Percentiles rank a stretch among this genome's conserved stretches.
Conservation (phyloP, 2,329 filamentous ascomycete species). For the Lasiodiplodia citricola region DNA sequence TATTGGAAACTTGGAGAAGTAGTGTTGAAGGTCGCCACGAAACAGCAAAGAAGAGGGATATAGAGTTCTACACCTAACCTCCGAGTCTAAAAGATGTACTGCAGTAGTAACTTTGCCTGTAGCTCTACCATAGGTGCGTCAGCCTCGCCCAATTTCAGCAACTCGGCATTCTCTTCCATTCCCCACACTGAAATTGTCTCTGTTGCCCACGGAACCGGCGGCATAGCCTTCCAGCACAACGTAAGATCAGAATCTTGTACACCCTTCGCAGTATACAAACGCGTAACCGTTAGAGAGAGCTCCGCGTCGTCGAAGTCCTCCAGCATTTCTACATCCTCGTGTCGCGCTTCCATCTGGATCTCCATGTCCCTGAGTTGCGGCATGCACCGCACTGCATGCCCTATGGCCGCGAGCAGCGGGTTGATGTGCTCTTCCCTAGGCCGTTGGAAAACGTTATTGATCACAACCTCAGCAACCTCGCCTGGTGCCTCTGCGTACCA, state of each 20-base stretch:
- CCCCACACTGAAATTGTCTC: not conserved
- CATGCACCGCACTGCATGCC: not conserved
- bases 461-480: too few species aligned
- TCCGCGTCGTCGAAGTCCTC: too few species aligned
- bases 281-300: not conserved
- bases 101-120: too few species aligned
- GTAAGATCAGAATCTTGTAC: accelerated
- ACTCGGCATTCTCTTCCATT: not conserved
- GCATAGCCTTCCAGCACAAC: not conserved
- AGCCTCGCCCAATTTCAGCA: not conserved
- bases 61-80: too few species aligned
- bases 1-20: too few species aligned
- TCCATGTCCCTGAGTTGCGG: not conserved
- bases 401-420: not conserved
- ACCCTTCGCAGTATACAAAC: not conserved
- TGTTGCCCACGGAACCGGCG: not conserved
- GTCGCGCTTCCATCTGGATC: accelerated
- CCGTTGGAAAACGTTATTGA: too few species aligned
- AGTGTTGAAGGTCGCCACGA: too few species aligned
- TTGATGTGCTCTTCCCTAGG: not conserved
- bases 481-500: too few species aligned
- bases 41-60: too few species aligned
- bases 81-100: too few species aligned
- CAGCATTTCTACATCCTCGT: not conserved
- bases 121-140: too few species aligned